These are phyloP conservation scores for Panellus pusillus DNA, from an alignment of 768 basidiomycete genomes.

Conservation along the genomic window DNA sequence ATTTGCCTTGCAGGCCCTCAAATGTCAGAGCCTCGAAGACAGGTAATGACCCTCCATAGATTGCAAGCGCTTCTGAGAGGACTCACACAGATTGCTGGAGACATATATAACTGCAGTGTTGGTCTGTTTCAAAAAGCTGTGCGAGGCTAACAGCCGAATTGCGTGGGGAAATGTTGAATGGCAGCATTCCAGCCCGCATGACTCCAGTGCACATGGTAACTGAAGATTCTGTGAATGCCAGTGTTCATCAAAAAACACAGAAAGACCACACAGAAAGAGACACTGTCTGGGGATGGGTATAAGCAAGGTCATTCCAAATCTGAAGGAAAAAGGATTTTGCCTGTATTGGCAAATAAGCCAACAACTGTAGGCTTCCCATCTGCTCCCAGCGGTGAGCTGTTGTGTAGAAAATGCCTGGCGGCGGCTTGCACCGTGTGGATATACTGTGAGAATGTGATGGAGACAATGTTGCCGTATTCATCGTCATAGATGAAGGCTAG, in stretches of 20 bases:
- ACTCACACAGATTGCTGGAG: not conserved
- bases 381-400: not conserved
- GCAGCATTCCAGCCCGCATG: constrained; percentile 20
- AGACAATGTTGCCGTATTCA: not conserved
- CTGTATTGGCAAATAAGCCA: constrained; percentile 5
- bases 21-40: constrained; percentile 5
- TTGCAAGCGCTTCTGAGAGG: not conserved
- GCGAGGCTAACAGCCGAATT: constrained; percentile 33
- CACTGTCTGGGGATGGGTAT: not conserved
- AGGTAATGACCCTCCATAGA: not conserved
- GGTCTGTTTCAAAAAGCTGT: constrained; percentile 27
- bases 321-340: not conserved
- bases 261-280: constrained; percentile 7
- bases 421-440: constrained; percentile 1
- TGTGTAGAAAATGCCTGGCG: not conserved
- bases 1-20: not conserved
- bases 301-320: not conserved
- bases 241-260: no score
- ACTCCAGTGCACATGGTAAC: constrained; percentile 15
- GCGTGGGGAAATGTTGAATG: constrained; percentile 36
- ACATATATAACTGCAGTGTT: constrained; percentile 1
- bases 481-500: constrained; percentile 11
- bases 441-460: constrained; percentile 3
- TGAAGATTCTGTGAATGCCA: not conserved
- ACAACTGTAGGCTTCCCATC: not conserved